Evolutionary conservation across 164 flowering plant species (phyloP).

Genomic region (Saururus chinensis): DNA sequence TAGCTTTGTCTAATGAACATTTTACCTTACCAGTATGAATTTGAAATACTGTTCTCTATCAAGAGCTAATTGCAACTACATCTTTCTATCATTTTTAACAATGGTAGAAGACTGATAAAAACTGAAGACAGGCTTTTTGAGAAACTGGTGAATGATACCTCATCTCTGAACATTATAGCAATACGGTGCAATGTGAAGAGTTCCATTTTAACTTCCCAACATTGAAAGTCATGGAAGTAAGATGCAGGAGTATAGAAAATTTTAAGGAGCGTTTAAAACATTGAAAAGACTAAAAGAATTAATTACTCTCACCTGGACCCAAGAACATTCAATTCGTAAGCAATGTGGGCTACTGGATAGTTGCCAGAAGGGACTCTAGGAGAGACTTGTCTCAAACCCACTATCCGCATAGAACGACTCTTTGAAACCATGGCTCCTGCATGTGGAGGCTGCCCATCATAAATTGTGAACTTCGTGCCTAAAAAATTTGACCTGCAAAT

Average conservation of each 20-base stretch:
- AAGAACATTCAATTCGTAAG: conserved; percentile 66
- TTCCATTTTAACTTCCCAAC: too few species aligned
- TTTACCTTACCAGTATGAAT: too few species aligned
- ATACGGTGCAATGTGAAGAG: too few species aligned
- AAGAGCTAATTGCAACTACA: too few species aligned
- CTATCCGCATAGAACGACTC: conserved; percentile 51
- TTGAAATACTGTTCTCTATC: too few species aligned
- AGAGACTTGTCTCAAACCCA: conserved; percentile 52
- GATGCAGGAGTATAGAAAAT: background rate
- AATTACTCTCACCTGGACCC: conserved; percentile 48
- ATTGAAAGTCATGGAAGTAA: too few species aligned
- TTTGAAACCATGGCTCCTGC: conserved; percentile 45
- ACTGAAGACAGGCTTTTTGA: too few species aligned
- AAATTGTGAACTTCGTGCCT: conserved; percentile 64
- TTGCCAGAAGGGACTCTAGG: conserved; percentile 60
- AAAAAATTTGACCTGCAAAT: conserved; percentile 57
- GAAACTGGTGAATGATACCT: too few species aligned
- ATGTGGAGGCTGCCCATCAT: conserved; percentile 67
- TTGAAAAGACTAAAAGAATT: conserved; percentile 1
- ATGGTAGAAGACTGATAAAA: too few species aligned
- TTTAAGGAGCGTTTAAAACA: background rate
- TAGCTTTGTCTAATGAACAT: too few species aligned
- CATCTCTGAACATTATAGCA: too few species aligned
- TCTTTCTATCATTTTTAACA: too few species aligned
- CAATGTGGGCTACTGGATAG: conserved; percentile 54